Evolutionary conservation across 768 basidiomycete species (phyloP), one percentile per base, ranked within the genome.

Genomic region (Boletellus ananiceps): DNA sequence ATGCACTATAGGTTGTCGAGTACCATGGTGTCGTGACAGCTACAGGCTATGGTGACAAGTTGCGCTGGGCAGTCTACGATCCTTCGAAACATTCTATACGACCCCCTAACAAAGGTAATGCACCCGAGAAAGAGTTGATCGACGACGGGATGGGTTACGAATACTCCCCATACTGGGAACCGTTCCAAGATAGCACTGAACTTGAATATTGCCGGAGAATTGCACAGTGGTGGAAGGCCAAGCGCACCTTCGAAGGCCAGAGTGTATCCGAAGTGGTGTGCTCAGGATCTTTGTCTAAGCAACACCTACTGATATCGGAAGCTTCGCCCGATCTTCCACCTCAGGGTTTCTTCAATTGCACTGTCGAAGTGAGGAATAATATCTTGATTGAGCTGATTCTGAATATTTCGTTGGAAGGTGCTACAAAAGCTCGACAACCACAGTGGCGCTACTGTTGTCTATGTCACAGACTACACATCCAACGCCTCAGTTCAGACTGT

Each of bases 401-500:
- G 13, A 50, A 33, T 21, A 19, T 15, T 34, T 52, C 19, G 14
- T 23, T 32, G 11, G 47, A 48, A 86, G 84, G 70, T 86, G 16
- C 50, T 85, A 9, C 63, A 75, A 44, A 74, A 68, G 8, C 69
- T 74, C 42, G 41, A 50, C 32, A 75, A 71, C 49, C 58, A 68
- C n/a, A 64, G 67, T 32, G 63, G 56, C 6, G 67, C 74, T 2
- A 72, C 74, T 50, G 74, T 65, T 27, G 50, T 86, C 12, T 84
- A 79, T 60, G 81, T 84, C 44, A 86, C 85, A 1, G 85, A 87
- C 56, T 86, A 84, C 58, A 83, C 84, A 6, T 55, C 52, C 36
- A 80, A 79, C 46, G 41, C 65, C 5, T 50, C 55, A 7, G 57
- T 72, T 37, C 48, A 47, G 4, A 58, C 68, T 14, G 53, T 71